Evolutionary conservation across 768 basidiomycete genomes (phyloP).

Genomic region (Rhizopogon vulgaris): DNA sequence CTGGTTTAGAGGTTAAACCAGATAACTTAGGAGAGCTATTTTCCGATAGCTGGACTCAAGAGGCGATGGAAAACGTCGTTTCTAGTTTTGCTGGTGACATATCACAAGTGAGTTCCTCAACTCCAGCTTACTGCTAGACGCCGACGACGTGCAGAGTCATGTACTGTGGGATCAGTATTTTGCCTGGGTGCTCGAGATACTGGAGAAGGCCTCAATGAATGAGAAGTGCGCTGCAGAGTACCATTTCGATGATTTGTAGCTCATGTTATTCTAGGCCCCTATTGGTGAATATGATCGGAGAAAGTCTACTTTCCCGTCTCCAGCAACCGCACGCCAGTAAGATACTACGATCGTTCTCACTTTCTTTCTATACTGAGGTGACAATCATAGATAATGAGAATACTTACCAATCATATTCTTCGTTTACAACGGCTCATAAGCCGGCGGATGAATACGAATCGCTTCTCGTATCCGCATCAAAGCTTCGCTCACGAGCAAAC

Average conservation of each 20-base stretch:
- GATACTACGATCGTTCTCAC: constrained; percentile 7
- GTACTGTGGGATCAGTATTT: constrained; percentile 64
- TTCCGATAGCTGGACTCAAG: constrained; percentile 55
- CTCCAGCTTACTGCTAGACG: neutral
- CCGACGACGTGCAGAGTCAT: constrained; percentile 46
- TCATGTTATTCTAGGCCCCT: constrained; percentile 26
- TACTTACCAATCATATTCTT: constrained; percentile 81
- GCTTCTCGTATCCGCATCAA: constrained; percentile 71
- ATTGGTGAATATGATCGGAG: constrained; percentile 48
- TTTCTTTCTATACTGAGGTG: neutral
- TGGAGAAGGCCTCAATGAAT: constrained; percentile 40
- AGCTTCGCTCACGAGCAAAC: constrained; percentile 53
- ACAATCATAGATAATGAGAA: constrained; percentile 60
- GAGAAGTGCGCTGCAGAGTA: constrained; percentile 37
- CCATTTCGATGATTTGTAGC: neutral
- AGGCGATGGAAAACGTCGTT: constrained; percentile 47
- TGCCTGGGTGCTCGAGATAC: constrained; percentile 67
- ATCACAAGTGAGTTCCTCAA: constrained; percentile 43
- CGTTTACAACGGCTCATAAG: constrained; percentile 78
- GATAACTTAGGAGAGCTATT: constrained; percentile 54
- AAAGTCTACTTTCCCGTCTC: constrained; percentile 59
- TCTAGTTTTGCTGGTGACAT: constrained; percentile 50
- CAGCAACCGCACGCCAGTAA: constrained; percentile 72
- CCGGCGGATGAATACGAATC: constrained; percentile 73
- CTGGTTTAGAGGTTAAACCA: constrained; percentile 33